Conservation (phyloP, 129 eudicot genomes). For the sunflower (Helianthus annuus) region DNA sequence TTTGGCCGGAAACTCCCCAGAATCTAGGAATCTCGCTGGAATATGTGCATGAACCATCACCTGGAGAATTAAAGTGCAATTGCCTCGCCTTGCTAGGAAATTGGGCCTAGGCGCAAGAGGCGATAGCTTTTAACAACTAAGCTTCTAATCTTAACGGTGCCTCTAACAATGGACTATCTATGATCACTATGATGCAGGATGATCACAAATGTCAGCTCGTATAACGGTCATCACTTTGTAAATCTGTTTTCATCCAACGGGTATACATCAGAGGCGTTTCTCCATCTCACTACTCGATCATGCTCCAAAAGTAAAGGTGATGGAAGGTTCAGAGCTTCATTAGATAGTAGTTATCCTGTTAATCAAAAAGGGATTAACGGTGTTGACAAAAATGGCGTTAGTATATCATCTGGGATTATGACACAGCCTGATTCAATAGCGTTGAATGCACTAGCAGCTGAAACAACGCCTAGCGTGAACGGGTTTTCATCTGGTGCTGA, state of each 20-base stretch:
- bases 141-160: neutral
- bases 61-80: too few species aligned
- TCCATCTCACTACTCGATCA: slow-evolving; percentile 34
- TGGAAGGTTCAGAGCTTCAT: slow-evolving; percentile 42
- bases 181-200: slow-evolving; percentile 37
- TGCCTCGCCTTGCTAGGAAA: too few species aligned
- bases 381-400: slow-evolving; percentile 37
- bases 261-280: slow-evolving; percentile 42
- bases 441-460: slow-evolving; percentile 55
- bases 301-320: slow-evolving; percentile 40
- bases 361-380: slow-evolving; percentile 35
- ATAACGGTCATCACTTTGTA: slow-evolving; percentile 44
- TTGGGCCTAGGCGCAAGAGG: too few species aligned
- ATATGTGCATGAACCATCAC: too few species aligned
- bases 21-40: too few species aligned
- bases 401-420: slow-evolving; percentile 42
- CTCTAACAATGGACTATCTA: neutral
- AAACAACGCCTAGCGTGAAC: slow-evolving; percentile 48
- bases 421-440: slow-evolving; percentile 51
- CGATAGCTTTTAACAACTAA: too few species aligned
- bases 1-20: too few species aligned
- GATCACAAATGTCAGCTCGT: slow-evolving; percentile 43
- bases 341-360: slow-evolving; percentile 56
- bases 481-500: slow-evolving; percentile 37
- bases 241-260: slow-evolving; percentile 43